Evolutionary conservation across 257 asterid species (phyloP).

Genomic region (Ballota nigra): DNA sequence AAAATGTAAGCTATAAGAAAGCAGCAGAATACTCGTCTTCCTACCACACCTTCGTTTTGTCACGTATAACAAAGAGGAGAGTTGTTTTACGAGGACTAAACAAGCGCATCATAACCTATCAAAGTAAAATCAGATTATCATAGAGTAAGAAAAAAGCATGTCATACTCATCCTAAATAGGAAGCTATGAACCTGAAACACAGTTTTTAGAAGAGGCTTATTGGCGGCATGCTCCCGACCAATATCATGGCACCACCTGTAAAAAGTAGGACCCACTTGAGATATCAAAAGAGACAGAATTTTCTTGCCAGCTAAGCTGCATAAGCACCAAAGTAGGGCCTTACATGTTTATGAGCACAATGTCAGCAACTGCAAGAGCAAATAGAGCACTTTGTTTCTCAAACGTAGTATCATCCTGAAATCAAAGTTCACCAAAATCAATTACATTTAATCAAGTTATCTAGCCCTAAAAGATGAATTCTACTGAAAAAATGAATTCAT

Average conservation of each 20-base stretch:
- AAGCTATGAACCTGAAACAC: constrained; percentile 67
- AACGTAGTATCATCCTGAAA: constrained; percentile 54
- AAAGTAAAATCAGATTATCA: constrained; percentile 8
- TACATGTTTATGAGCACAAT: constrained; percentile 58
- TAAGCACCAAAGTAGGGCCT: constrained; percentile 24
- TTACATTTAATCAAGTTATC: background rate
- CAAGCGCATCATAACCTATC: constrained; percentile 55
- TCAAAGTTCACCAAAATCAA: constrained; percentile 12
- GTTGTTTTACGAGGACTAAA: constrained; percentile 52
- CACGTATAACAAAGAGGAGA: constrained; percentile 56
- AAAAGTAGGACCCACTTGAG: background rate
- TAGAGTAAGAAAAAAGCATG: background rate
- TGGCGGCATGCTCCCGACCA: constrained; percentile 91
- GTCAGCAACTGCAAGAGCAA: constrained; percentile 52
- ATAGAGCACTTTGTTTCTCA: constrained; percentile 58
- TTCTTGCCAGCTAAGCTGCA: background rate
- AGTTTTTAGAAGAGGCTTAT: constrained; percentile 80
- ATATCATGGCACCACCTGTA: constrained; percentile 95
- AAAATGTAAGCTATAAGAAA: background rate
- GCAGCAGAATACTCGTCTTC: constrained; percentile 2
- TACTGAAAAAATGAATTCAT: constrained; percentile 1
- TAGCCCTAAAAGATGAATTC: constrained; percentile 9
- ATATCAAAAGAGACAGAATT: background rate
- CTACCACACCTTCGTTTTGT: constrained; percentile 49
- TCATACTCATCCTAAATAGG: background rate